Evolutionary conservation across 176 grass and related monocot genomes (phyloP).

Genomic region (Cenchrus purpureus): DNA sequence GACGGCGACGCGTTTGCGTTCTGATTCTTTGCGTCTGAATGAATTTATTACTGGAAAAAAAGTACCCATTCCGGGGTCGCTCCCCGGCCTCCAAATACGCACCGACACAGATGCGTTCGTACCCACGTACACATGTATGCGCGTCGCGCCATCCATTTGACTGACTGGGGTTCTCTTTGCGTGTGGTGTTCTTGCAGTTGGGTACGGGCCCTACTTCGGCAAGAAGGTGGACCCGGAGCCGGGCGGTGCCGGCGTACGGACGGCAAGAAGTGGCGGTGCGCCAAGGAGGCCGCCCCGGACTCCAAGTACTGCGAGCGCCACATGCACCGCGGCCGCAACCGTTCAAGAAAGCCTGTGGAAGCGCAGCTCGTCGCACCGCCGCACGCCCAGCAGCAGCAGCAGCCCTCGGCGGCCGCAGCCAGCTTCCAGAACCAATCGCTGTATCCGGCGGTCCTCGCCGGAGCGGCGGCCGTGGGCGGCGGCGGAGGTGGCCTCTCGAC

Average conservation of each 20-base stretch:
- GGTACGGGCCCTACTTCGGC: conserved; percentile 74
- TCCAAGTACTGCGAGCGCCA: conserved; percentile 99
- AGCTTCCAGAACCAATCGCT: conserved; percentile 52
- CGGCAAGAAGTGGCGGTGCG: conserved; percentile 98
- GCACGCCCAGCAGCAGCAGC: conserved; percentile 33
- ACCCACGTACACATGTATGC: not conserved
- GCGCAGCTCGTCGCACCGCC: conserved; percentile 53
- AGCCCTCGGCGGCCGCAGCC: not conserved
- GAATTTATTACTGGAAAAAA: not conserved
- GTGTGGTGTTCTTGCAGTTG: conserved; percentile 50
- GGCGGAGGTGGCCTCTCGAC: not conserved
- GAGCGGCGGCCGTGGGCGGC: not conserved
- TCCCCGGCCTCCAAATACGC: conserved; percentile 19
- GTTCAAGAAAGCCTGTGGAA: conserved; percentile 99
- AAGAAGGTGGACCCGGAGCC: conserved; percentile 93
- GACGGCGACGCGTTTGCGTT: not conserved
- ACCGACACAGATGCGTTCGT: conserved; percentile 41
- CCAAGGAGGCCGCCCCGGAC: conserved; percentile 85
- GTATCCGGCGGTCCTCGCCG: conserved; percentile 38
- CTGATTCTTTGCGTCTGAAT: conserved; percentile 18
- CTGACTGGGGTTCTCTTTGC: not conserved
- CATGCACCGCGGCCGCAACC: conserved; percentile 93
- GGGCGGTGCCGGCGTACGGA: conserved; percentile 95
- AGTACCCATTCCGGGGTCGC: conserved; percentile 16
- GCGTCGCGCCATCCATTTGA: conserved; percentile 20